Percentiles rank a stretch among this genome's conserved stretches.
Evolutionary conservation across 2,329 filamentous ascomycete species (phyloP).

Genomic region (Xylaria sp.): DNA sequence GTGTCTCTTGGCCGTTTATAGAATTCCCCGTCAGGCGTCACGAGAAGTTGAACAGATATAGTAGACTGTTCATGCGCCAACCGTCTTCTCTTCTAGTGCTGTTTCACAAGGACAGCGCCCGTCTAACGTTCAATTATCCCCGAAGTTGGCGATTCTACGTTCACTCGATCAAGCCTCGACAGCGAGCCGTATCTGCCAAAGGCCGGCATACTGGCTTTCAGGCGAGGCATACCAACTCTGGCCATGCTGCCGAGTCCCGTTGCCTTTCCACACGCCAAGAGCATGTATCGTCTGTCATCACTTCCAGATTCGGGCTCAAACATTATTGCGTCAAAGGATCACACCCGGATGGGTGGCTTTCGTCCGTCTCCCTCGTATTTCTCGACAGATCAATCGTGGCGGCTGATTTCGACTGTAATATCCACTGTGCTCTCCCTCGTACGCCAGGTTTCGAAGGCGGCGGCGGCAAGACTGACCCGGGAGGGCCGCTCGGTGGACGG

Average conservation of each 20-base stretch:
- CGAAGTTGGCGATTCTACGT: constrained; percentile 25
- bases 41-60: constrained; percentile 33
- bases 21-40: constrained; percentile 10
- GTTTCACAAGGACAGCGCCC: background rate
- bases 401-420: background rate
- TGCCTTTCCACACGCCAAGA: too few species aligned
- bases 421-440: constrained; percentile 4
- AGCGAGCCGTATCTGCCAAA: constrained; percentile 31
- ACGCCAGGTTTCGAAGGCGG: constrained; percentile 23
- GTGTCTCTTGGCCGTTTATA: too few species aligned
- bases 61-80: constrained; percentile 5
- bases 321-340: constrained; percentile 35
- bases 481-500: constrained; percentile 32
- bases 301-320: constrained; percentile 10
- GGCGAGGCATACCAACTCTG: constrained; percentile 17
- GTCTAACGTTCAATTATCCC: constrained; percentile 16
- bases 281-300: background rate
- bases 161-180: constrained; percentile 6
- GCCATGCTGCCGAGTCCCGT: background rate
- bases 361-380: background rate
- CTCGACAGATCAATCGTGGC: background rate
- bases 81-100: background rate
- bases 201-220: constrained; percentile 27
- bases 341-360: constrained; percentile 18
- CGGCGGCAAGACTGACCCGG: constrained; percentile 36